Conservation (phyloP, 139 green algal genomes). For the Chlorella sorokiniana region DNA sequence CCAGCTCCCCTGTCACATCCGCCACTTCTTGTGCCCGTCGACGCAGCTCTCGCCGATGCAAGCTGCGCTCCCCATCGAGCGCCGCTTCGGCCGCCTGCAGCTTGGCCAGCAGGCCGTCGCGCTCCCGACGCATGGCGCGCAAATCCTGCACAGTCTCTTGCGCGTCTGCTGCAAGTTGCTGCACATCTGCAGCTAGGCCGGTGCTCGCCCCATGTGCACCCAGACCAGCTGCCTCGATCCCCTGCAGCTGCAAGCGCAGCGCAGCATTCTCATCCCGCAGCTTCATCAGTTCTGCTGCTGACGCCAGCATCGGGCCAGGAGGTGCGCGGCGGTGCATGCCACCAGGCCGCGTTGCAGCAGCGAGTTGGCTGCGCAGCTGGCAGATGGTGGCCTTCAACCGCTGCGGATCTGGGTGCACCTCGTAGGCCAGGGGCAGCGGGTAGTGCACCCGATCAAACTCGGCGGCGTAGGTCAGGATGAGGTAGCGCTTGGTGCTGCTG, state of each 20-base stretch:
- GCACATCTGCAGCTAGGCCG: conserved; percentile 23
- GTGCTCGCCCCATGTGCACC: background rate
- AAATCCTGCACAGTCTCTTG: conserved; percentile 57
- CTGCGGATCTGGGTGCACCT: conserved; percentile 73
- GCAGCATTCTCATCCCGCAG: conserved; percentile 69
- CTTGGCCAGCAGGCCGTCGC: conserved; percentile 60
- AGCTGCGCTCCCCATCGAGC: conserved; percentile 65
- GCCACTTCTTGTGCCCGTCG: conserved; percentile 54
- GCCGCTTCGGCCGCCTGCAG: conserved; percentile 62
- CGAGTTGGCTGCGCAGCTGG: conserved; percentile 57
- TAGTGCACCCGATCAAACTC: conserved; percentile 95
- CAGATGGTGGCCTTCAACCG: conserved; percentile 61
- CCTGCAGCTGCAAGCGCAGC: conserved; percentile 51
- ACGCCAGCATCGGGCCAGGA: background rate
- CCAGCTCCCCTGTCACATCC: conserved; percentile 37
- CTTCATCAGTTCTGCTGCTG: conserved; percentile 49
- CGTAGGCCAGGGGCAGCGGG: conserved; percentile 80
- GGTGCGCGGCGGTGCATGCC: background rate
- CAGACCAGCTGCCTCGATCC: background rate
- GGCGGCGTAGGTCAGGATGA: conserved; percentile 90
- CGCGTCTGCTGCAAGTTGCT: conserved; percentile 50
- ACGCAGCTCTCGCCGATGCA: conserved; percentile 73
- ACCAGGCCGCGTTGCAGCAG: background rate
- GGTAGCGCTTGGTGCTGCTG: conserved; percentile 83
- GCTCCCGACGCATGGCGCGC: conserved; percentile 69